A percentile compares a stretch with the other conserved stretches of the same genome.
Evolutionary conservation across 2,329 filamentous ascomycete genomes (phyloP).

Genomic region (Cephalotrichum gorgonifer): DNA sequence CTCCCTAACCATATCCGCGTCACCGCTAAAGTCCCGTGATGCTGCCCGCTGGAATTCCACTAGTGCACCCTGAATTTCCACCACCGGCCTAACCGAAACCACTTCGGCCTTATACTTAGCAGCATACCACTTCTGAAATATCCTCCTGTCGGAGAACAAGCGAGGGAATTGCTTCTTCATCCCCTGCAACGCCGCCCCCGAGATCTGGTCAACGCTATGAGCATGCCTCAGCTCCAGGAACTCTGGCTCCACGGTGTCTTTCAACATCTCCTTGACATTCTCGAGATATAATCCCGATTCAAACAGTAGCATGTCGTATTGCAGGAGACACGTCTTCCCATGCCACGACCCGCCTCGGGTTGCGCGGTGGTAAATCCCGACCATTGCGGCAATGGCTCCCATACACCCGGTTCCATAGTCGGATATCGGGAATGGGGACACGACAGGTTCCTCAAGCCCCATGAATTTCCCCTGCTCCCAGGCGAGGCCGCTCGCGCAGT

Average conservation of each 20-base stretch:
- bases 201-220: conserved; percentile 56
- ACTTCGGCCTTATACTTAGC: not conserved
- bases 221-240: conserved; percentile 49
- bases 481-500: conserved; percentile 44
- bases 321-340: conserved; percentile 52
- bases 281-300: conserved; percentile 46
- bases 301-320: conserved; percentile 59
- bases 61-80: conserved; percentile 30
- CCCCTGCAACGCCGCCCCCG: conserved; percentile 43
- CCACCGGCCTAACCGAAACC: conserved; percentile 27
- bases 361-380: conserved; percentile 52
- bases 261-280: conserved; percentile 39
- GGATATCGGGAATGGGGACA: conserved; percentile 51
- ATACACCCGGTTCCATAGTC: conserved; percentile 65
- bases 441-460: conserved; percentile 51
- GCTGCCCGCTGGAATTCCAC: conserved; percentile 36
- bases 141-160: conserved; percentile 32
- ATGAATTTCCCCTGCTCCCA: conserved; percentile 55
- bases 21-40: conserved; percentile 31
- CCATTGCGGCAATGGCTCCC: conserved; percentile 56
- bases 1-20: not conserved
- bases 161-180: conserved; percentile 43
- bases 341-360: conserved; percentile 57
- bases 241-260: conserved; percentile 28
- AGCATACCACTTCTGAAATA: not conserved